A percentile compares a stretch with the other conserved stretches of the same genome.
Conservation (phyloP, 345 rosid genomes). For the Eutrema yunnanense region DNA sequence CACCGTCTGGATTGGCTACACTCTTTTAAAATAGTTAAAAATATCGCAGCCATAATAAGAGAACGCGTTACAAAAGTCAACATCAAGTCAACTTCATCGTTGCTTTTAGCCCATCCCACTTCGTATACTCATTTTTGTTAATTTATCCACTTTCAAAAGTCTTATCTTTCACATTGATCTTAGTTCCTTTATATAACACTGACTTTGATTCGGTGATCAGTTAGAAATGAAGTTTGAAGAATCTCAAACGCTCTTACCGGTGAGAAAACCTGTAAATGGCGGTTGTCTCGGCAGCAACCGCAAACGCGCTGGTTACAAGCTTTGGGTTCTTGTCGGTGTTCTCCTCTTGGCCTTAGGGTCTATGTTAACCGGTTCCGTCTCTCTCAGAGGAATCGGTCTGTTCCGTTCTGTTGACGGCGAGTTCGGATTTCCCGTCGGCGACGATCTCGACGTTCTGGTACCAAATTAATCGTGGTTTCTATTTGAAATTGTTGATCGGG, state of each 20-base stretch:
- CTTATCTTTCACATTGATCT: conserved; percentile 15
- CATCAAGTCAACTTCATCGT: conserved; percentile 6
- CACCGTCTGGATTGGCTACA: conserved; percentile 16
- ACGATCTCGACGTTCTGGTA: conserved; percentile 76
- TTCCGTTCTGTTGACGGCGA: conserved; percentile 34
- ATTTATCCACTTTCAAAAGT: not conserved
- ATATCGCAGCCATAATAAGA: not conserved
- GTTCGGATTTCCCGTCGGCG: conserved; percentile 27
- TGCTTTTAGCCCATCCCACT: conserved; percentile 3
- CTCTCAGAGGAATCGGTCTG: conserved; percentile 63
- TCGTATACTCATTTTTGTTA: not conserved
- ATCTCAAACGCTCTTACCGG: conserved; percentile 27
- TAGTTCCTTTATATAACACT: not conserved
- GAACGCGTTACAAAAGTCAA: conserved; percentile 20
- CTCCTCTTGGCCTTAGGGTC: conserved; percentile 74
- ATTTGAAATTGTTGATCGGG: not conserved
- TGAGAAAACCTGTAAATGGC: conserved; percentile 10
- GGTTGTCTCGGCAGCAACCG: conserved; percentile 10
- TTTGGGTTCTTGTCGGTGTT: conserved; percentile 65
- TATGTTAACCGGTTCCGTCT: conserved; percentile 75
- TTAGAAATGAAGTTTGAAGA: conserved; percentile 31
- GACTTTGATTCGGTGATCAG: not conserved
- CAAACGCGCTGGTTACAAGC: conserved; percentile 40
- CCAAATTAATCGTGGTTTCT: not conserved
- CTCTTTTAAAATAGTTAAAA: not conserved